These are phyloP conservation scores for Cylindrodendrum hubeiense DNA, from an alignment of 2,329 filamentous ascomycete species.

Conservation along the genomic window DNA sequence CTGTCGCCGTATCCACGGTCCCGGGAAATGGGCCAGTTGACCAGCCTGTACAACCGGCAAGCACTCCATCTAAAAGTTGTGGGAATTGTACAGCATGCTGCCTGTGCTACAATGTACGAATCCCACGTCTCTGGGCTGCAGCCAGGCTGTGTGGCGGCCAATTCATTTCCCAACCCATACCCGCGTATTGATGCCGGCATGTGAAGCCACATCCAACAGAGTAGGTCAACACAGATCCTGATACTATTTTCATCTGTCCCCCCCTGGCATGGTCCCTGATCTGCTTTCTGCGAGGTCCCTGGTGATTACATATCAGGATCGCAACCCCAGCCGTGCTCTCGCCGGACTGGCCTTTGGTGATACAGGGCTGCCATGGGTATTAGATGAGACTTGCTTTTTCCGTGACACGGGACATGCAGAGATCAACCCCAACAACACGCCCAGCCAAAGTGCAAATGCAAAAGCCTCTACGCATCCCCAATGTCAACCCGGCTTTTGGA, in stretches of 20 bases:
- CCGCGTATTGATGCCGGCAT: neutral
- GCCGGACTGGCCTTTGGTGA: conserved; percentile 7
- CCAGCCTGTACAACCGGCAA: conserved; percentile 7
- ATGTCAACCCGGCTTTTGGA: neutral
- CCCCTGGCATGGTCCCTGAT: neutral
- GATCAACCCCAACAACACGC: neutral
- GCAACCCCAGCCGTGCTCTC: neutral
- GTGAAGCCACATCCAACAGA: neutral
- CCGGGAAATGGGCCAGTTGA: conserved; percentile 19
- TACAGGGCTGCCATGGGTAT: conserved; percentile 6
- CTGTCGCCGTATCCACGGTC: conserved; percentile 23
- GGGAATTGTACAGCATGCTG: neutral
- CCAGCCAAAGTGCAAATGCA: neutral
- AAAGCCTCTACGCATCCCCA: neutral
- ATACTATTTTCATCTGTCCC: conserved; percentile 18
- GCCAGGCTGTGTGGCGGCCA: conserved; percentile 2
- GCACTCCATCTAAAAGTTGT: neutral
- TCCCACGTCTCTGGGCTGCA: neutral
- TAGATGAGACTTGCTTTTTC: conserved; percentile 15
- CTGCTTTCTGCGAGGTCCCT: neutral
- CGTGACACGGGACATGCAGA: neutral
- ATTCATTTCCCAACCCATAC: neutral
- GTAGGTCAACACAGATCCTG: too few relatives aligned
- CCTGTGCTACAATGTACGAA: neutral
- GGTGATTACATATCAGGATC: neutral